A percentile compares a stretch with the other conserved stretches of the same genome.
Conservation (phyloP, 2,329 filamentous ascomycete genomes). For the Phoma sp. region DNA sequence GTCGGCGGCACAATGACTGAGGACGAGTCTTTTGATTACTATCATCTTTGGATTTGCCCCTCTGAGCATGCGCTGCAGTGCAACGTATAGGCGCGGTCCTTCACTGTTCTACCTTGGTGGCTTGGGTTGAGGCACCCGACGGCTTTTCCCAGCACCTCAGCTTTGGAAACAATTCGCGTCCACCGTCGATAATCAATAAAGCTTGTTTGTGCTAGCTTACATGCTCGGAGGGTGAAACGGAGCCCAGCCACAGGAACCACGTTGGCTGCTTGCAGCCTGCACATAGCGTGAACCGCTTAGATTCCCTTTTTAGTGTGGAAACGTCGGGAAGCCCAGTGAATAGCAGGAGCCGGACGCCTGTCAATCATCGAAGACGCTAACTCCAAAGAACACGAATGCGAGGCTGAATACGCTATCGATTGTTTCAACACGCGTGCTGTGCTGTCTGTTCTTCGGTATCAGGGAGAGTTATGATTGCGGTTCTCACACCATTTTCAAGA, state of each 20-base stretch:
- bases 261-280: conserved; percentile 9
- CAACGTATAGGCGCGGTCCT: conserved; percentile 11
- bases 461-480: conserved; percentile 1
- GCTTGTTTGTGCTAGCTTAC: conserved; percentile 34
- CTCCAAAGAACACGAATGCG: conserved; percentile 11
- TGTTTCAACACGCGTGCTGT: conserved; percentile 17
- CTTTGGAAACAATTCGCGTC: conserved; percentile 20
- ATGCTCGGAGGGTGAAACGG: conserved; percentile 27
- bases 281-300: conserved; percentile 15
- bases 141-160: conserved; percentile 22
- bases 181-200: conserved; percentile 35
- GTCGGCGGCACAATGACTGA: neutral
- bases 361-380: conserved; percentile 15
- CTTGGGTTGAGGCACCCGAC: conserved; percentile 13
- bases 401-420: conserved; percentile 18
- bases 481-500: conserved; percentile 1
- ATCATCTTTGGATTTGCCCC: neutral
- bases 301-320: conserved; percentile 12
- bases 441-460: conserved; percentile 8
- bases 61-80: conserved; percentile 2
- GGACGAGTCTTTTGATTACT: neutral
- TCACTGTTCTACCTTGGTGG: conserved; percentile 5
- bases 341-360: conserved; percentile 17
- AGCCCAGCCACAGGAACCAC: conserved; percentile 17
- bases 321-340: conserved; percentile 11